Evolutionary conservation across 306 rosid genomes (phyloP), one percentile per base, ranked within the genome.

Genomic region (Vigna unguiculata): DNA sequence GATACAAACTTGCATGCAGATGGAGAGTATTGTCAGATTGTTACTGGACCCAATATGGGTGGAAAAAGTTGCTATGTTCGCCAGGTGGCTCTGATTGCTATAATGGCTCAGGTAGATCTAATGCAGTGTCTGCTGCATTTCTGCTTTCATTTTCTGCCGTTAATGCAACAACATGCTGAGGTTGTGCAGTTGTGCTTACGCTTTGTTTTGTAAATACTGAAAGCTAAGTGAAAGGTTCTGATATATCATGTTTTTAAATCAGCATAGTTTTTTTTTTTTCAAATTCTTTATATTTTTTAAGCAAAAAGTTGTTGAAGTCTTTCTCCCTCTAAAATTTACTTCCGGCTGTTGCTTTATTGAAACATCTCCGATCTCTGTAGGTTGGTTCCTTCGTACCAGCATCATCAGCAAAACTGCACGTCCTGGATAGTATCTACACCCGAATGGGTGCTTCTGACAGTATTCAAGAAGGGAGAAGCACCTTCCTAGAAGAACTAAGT

Each of bases 21-120:
- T 52, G 69, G 83, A 74, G 97, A 90, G 86, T 83, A 85, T 78
- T 89, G 98, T 78, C 97, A 95, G 81, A 95, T 92, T 80, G 87
- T 92, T 81, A 95, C 98, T 28, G 98, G 98, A 79, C 97, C 98
- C 57, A 95, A 95, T 78, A 92, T 95, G 98, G 97, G 98, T 16
- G 98, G 98, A 1, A 92, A 95, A 87, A 95, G 98, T 83, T 95
- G 98, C 86, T 95, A 92, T 81, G 87, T 92, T 85, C 96, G 97
- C 76, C 98, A 95, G 89, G 98, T 92, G 76, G 96, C 98, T 82
- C 86, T 95, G 60, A 90, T 95, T 80, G 83, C 86, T 79, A 81
- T 92, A 45, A 95, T 95, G 97, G 97, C 97, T 78, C 98, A 95
- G 97, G 98, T 94, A 88, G 78, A 72, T 62, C 71, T 65, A 47